Base-by-base conservation (phyloP, 257 asterid species). In the Solanum pennellii region DNA sequence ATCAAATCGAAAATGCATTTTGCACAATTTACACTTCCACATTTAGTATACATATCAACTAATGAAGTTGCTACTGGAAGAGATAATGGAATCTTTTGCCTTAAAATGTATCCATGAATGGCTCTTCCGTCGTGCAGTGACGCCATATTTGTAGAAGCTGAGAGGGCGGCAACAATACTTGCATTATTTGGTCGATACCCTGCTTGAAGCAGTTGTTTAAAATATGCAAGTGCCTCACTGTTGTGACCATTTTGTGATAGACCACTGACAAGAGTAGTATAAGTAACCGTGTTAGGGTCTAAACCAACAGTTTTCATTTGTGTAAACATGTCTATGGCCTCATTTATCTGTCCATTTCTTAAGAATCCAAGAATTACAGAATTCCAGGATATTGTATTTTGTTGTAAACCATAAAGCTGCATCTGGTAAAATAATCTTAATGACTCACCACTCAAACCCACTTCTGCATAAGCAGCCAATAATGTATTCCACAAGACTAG, bases 21-120 rank as follows among this genome's bases (percentile, higher is more conserved):
- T 0, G 92, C 90, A 49, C 71, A 71, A 31, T 82, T 82, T 13
- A 89, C 62, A 75, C 73, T 85, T 13, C 92, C 91, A 33, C 90
- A 87, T 86, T 87, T 90, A 14, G 87, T 87, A 66, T 90, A 90
- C 91, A 89, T 87, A 68, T 87, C 91, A 7, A 89, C 87, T 72
- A 90, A 86, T 39, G 88, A 66, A 85, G 88, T 88, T 44, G 75
- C 77, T 31, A 89, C 49, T 37, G 90, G 86, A 87, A 89, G 87
- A 62, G 87, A 87, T 25, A 82, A 75, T 52, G 87, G 76, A 83
- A 88, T 87, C 52, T 44, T 62, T 68, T 83, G 89, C 49, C 88
- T 85, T 49, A 66, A 33, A 56, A 71, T 84, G 68, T 72, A 75
- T 42, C 90, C 90, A 69, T 87, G 91, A 83, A 90, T 82, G 33